A percentile compares a stretch with the other conserved stretches of the same genome.
Evolutionary conservation across 2,329 filamentous ascomycete genomes (phyloP).

Genomic region (Neofusicoccum umdonicola): DNA sequence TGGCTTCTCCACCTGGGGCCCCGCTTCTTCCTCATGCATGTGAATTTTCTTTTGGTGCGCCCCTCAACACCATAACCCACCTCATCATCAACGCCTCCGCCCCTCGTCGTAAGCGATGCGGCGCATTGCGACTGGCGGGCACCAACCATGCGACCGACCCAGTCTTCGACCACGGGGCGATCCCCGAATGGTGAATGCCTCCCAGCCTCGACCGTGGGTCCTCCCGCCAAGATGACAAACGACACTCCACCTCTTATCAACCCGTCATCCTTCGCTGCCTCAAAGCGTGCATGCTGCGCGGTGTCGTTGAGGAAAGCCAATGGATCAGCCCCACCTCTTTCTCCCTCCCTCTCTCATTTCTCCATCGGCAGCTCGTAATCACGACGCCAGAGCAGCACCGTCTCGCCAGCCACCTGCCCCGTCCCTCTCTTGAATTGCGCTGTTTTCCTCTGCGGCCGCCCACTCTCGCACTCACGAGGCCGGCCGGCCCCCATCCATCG

Average conservation of each 20-base stretch:
- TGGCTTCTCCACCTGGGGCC: not conserved
- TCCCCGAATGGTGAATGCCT: not conserved
- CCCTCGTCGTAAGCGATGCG: not conserved
- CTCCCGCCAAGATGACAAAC: not conserved
- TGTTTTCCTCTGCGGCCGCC: not conserved
- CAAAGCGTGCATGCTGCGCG: not conserved
- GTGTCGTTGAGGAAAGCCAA: not conserved
- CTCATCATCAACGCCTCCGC: not conserved
- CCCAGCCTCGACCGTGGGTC: not conserved
- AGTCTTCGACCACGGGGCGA: not conserved
- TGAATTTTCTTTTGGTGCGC: not conserved
- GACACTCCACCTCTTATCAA: not conserved
- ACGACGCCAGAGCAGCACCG: not conserved
- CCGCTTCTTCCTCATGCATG: not conserved
- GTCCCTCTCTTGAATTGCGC: no score
- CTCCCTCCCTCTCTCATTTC: not conserved
- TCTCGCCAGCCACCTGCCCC: not conserved
- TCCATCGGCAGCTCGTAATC: not conserved
- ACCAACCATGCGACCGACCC: not conserved
- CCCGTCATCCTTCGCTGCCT: not conserved
- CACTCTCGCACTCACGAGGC: not conserved
- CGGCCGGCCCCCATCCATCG: not conserved
- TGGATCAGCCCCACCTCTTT: not conserved
- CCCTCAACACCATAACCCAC: constrained; percentile 4
- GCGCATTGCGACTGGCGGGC: not conserved